These are phyloP conservation scores for Pseudoscleropodium purum DNA, from an alignment of 225 moss, liverwort and hornwort species.

Conservation along the genomic window DNA sequence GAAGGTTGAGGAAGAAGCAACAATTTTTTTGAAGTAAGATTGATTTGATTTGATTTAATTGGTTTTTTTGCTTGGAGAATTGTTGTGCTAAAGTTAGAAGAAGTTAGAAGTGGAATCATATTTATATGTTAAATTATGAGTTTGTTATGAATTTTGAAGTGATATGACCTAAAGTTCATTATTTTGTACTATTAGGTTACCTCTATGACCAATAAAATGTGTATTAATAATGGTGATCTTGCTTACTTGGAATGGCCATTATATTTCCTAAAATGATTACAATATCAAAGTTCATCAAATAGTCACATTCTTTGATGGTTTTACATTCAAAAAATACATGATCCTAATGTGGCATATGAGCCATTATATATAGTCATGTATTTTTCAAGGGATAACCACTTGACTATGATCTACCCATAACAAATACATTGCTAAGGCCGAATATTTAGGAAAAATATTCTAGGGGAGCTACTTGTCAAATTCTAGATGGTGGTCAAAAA, in stretches of 20 bases:
- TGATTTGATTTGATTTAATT: background rate
- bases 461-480: accelerated
- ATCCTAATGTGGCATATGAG: background rate
- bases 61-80: background rate
- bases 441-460: background rate
- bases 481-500: background rate
- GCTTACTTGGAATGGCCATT: background rate
- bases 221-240: background rate
- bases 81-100: background rate
- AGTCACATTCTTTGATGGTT: background rate
- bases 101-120: background rate
- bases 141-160: background rate
- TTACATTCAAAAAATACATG: background rate
- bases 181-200: background rate
- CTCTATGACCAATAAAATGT: background rate
- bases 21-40: background rate
- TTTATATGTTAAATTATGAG: background rate
- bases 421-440: accelerated
- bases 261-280: background rate
- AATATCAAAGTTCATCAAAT: background rate
- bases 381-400: background rate
- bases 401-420: background rate
- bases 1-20: background rate
- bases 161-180: background rate
- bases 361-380: background rate